Percentiles rank a stretch among this genome's conserved stretches.
Conservation (phyloP, 176 grass and related monocot genomes). For the Eragrostis nindensis region DNA sequence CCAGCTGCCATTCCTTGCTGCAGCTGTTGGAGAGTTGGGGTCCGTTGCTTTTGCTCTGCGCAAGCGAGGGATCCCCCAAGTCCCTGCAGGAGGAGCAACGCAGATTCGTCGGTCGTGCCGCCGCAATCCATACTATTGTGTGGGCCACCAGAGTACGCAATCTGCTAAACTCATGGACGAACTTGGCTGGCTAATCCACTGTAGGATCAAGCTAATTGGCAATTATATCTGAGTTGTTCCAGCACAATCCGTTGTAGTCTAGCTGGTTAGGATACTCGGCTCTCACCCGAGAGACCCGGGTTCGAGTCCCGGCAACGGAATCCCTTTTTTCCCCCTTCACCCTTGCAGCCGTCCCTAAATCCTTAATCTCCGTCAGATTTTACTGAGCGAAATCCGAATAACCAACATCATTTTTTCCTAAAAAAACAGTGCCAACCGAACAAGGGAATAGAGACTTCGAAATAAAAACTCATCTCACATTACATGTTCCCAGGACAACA, state of each 20-base stretch:
- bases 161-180: too few relatives aligned
- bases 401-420: too few relatives aligned
- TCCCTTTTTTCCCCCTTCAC: not conserved
- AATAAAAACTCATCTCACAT: not conserved
- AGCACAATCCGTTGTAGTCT: constrained; percentile 70
- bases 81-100: not conserved
- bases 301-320: constrained; percentile 93
- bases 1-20: constrained; percentile 23
- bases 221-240: too few relatives aligned
- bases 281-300: constrained; percentile 93
- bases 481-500: not conserved
- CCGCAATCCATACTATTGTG: not conserved
- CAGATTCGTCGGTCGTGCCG: not conserved
- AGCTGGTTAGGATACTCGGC: constrained; percentile 95
- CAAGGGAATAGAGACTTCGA: not conserved
- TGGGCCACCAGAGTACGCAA: not conserved
- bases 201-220: too few relatives aligned
- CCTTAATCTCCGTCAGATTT: not conserved
- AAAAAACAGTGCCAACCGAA: not conserved
- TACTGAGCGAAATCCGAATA: not conserved
- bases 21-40: not conserved
- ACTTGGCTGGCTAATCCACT: too few relatives aligned
- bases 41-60: not conserved
- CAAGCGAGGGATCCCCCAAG: constrained; percentile 32
- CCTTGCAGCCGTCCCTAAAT: too few relatives aligned